Evolutionary conservation across 1,139 yeast genomes (phyloP).

Genomic region (Saccharomyces hybrid): DNA sequence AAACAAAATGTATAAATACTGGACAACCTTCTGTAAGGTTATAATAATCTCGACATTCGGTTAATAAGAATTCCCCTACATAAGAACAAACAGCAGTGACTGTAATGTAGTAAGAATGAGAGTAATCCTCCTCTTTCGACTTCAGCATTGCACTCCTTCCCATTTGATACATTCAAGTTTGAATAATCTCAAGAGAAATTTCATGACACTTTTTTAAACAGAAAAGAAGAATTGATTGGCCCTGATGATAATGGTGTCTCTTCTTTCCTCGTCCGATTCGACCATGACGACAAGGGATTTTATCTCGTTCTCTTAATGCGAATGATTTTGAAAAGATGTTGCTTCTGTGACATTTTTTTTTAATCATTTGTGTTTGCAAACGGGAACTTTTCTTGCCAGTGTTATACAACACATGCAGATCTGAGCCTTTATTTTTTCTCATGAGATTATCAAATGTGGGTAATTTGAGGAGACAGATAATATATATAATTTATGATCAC

Average conservation of each 20-base stretch:
- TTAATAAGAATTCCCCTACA: background rate
- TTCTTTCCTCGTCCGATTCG: slow-evolving; percentile 91
- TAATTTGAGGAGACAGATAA: background rate
- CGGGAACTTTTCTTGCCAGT: slow-evolving; percentile 79
- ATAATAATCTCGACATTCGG: no score
- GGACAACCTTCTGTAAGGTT: background rate
- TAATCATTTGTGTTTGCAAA: background rate
- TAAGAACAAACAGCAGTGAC: background rate
- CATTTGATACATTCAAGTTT: slow-evolving; percentile 12
- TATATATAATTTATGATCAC: slow-evolving; percentile 20
- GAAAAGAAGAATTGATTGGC: slow-evolving; percentile 15
- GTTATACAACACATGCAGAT: slow-evolving; percentile 42
- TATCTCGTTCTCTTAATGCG: slow-evolving; percentile 28
- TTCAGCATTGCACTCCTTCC: background rate
- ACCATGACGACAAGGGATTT: slow-evolving; percentile 79
- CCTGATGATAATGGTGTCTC: slow-evolving; percentile 41
- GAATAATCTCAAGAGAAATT: slow-evolving; percentile 12
- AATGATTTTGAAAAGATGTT: background rate
- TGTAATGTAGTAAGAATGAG: background rate
- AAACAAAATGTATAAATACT: background rate
- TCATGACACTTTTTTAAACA: background rate
- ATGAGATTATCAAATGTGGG: slow-evolving; percentile 2
- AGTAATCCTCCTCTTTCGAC: background rate
- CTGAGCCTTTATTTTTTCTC: slow-evolving; percentile 27
- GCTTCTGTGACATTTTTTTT: background rate